Conservation (phyloP, 768 basidiomycete species). For the Leccinum barrowsii region DNA sequence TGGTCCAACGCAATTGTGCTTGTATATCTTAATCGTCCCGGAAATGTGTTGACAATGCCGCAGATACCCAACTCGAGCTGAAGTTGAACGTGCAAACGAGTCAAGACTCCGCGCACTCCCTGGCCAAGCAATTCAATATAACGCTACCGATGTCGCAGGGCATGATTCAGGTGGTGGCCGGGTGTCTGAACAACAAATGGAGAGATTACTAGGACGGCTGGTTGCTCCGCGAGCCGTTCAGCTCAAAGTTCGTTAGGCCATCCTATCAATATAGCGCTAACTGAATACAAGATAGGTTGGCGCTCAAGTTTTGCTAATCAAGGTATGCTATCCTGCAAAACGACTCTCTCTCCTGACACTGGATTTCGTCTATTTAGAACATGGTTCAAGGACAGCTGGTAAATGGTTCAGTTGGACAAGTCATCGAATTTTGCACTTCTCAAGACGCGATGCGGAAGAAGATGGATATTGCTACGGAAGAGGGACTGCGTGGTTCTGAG, state of each 20-base stretch:
- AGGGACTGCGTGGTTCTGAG: slow-evolving; percentile 31
- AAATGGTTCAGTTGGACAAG: slow-evolving; percentile 65
- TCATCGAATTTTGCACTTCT: slow-evolving; percentile 44
- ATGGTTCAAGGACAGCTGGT: slow-evolving; percentile 64
- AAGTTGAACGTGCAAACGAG: slow-evolving; percentile 71
- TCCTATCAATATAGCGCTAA: neutral
- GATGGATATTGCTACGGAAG: slow-evolving; percentile 37
- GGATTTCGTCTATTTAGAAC: slow-evolving; percentile 42
- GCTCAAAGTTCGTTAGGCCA: slow-evolving; percentile 43
- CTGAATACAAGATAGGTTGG: slow-evolving; percentile 46
- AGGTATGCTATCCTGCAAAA: slow-evolving; percentile 37
- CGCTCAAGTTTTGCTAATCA: slow-evolving; percentile 85
- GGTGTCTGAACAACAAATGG: slow-evolving; percentile 38
- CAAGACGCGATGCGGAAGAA: slow-evolving; percentile 39
- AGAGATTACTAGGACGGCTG: slow-evolving; percentile 52
- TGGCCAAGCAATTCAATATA: slow-evolving; percentile 38
- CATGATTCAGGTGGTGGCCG: slow-evolving; percentile 39
- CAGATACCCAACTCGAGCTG: slow-evolving; percentile 66
- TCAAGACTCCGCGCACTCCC: slow-evolving; percentile 44
- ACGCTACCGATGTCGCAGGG: slow-evolving; percentile 45
- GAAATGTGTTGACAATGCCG: neutral
- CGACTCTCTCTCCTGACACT: neutral
- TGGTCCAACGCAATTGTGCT: slow-evolving; percentile 52
- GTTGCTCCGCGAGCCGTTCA: slow-evolving; percentile 47
- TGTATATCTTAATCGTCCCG: neutral